These are phyloP conservation scores for Kwoniella shandongensis DNA, from an alignment of 768 basidiomycete species.

Conservation along the genomic window DNA sequence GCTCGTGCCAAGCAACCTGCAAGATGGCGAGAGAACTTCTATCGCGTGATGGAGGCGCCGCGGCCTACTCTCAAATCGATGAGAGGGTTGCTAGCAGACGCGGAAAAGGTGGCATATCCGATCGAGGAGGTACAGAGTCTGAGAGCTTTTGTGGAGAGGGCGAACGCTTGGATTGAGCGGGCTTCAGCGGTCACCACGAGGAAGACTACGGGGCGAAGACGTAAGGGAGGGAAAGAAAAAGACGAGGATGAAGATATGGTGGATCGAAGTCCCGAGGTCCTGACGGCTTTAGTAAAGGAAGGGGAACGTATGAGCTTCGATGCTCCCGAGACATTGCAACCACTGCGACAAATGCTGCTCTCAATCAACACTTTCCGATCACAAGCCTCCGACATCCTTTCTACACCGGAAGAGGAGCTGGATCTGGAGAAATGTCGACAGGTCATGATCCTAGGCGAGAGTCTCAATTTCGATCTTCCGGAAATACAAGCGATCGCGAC, in stretches of 20 bases:
- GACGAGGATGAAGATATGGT: slow-evolving; percentile 60
- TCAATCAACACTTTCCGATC: slow-evolving; percentile 42
- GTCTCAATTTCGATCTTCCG: slow-evolving; percentile 78
- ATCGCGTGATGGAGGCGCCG: slow-evolving; percentile 68
- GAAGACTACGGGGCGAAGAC: slow-evolving; percentile 35
- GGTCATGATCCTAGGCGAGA: slow-evolving; percentile 39
- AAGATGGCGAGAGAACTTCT: slow-evolving; percentile 72
- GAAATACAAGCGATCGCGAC: slow-evolving; percentile 75
- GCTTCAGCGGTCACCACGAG: slow-evolving; percentile 30
- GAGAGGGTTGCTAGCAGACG: slow-evolving; percentile 79
- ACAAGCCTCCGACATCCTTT: slow-evolving; percentile 40
- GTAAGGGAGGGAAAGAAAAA: slow-evolving; percentile 34
- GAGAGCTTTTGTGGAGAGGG: slow-evolving; percentile 73
- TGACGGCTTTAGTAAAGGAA: slow-evolving; percentile 68
- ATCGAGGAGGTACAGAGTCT: slow-evolving; percentile 71
- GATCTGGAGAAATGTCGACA: slow-evolving; percentile 39
- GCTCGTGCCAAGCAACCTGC: slow-evolving; percentile 72
- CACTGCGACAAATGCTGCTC: slow-evolving; percentile 39
- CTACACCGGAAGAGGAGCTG: slow-evolving; percentile 29
- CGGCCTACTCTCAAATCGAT: slow-evolving; percentile 74
- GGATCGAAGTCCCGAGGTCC: slow-evolving; percentile 68
- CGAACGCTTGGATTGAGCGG: slow-evolving; percentile 84
- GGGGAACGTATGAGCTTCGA: slow-evolving; percentile 82
- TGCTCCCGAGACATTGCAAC: slow-evolving; percentile 66
- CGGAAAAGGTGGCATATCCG: slow-evolving; percentile 75